Evolutionary conservation across 2,329 filamentous ascomycete species (phyloP), one percentile per base, ranked within the genome.

Genomic region (Spiromastix sp.): DNA sequence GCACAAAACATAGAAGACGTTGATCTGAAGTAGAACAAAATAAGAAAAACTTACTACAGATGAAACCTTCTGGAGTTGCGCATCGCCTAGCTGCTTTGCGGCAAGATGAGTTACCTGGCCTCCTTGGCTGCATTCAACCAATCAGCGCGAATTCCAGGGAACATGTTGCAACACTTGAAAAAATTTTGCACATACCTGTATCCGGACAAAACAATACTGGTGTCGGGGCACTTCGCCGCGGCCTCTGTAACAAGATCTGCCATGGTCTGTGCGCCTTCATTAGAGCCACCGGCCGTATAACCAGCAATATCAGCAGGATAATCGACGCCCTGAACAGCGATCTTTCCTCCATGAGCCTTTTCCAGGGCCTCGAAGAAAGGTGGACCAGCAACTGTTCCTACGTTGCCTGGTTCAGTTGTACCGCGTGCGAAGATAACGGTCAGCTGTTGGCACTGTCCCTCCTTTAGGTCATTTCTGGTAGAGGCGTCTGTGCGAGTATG

Each of bases 301-400:
- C 53, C 50, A 1, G 45, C 36, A 0, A 66, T 25, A 1, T 43
- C 42, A 0, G 62, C 64, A 1, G 37, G 46, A 48, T 70, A 70
- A 3, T 55, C 56, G 10, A 70, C 61, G 11, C 66, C 66, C 42
- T 69, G 66, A 13, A 66, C 55, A 29, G 49, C 54, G 15, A 56
- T 48, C 8, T 45, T 38, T 28, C 42, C 47, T n/a, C 48, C 48
- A 10, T 53, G 39, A 5, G 45, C 25, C 2, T 13, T 11, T 25
- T 55, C 51, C 16, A 58, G 37, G 2, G 27, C 41, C 12, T 30
- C 25, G 46, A 55, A 58, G 32, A 50, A 44, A 15, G 42, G 43
- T 3, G 52, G 50, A 8, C 55, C 55, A 30, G 50, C 45, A 21
- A 55, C 36, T 5, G 40, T 41, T 32, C 61, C 59, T 36, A 62